A percentile compares a stretch with the other conserved stretches of the same genome.
Evolutionary conservation across 108 stramenopile genomes (phyloP).

Genomic region (Skeletonema marinoi): DNA sequence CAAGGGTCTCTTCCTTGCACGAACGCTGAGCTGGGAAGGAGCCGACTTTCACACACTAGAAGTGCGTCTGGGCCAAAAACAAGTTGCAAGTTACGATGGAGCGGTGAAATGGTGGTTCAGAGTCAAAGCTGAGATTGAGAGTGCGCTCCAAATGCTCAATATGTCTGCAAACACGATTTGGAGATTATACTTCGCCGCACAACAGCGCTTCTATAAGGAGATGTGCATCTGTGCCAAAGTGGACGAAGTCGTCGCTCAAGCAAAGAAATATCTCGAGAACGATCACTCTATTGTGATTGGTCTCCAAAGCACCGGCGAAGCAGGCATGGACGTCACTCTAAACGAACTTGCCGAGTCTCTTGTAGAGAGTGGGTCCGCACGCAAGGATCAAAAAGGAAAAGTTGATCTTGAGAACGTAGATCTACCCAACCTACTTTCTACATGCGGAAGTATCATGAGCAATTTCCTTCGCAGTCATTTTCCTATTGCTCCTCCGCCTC

Average conservation of each 20-base stretch:
- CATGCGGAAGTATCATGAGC: constrained; percentile 41
- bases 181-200: constrained; percentile 16
- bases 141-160: constrained; percentile 48
- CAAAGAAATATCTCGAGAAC: constrained; percentile 49
- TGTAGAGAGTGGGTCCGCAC: constrained; percentile 15
- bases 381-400: constrained; percentile 7
- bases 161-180: constrained; percentile 35
- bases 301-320: constrained; percentile 81
- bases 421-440: constrained; percentile 42
- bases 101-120: constrained; percentile 66
- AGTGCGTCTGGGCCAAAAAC: constrained; percentile 43
- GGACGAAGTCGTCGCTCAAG: constrained; percentile 55
- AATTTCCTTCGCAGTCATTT: constrained; percentile 57
- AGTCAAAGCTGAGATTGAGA: constrained; percentile 40
- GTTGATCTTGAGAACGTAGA: constrained; percentile 35
- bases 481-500: constrained; percentile 47
- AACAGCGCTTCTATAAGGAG: constrained; percentile 77
- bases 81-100: constrained; percentile 57
- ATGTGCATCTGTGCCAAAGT: constrained; percentile 79
- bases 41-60: constrained; percentile 72
- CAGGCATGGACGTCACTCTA: constrained; percentile 58
- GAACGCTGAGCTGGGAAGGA: constrained; percentile 81
- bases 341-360: constrained; percentile 28
- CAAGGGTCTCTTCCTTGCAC: constrained; percentile 67
- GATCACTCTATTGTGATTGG: constrained; percentile 77